phyloP scores from a whole-genome alignment of 306 rosid genomes.

The Luffa aegyptiaca region DNA sequence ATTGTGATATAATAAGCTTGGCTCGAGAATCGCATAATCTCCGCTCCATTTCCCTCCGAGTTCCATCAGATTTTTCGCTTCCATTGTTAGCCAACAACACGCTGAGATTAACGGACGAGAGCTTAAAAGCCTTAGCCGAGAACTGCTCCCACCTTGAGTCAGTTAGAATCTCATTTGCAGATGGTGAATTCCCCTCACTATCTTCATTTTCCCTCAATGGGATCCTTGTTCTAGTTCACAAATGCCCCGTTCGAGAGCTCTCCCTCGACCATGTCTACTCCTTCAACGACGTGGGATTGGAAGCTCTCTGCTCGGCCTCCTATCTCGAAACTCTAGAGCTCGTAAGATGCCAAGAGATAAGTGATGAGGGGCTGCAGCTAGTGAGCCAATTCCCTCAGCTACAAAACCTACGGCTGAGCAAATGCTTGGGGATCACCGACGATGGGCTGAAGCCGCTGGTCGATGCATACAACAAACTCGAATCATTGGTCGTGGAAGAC shows the following conservation, averaged over 20 bases:
- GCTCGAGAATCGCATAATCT: slow-evolving; percentile 56
- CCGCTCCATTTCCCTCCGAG: slow-evolving; percentile 51
- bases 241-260: slow-evolving; percentile 56
- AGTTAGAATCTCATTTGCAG: slow-evolving; percentile 61
- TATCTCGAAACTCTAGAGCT: slow-evolving; percentile 72
- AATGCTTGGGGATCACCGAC: slow-evolving; percentile 79
- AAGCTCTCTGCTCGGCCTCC: slow-evolving; percentile 64
- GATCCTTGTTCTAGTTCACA: slow-evolving; percentile 46
- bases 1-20: slow-evolving; percentile 58
- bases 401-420: slow-evolving; percentile 36
- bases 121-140: slow-evolving; percentile 58
- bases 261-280: slow-evolving; percentile 75
- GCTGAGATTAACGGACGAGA: slow-evolving; percentile 64
- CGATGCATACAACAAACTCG: slow-evolving; percentile 60
- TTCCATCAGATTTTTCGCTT: slow-evolving; percentile 81
- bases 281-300: slow-evolving; percentile 78
- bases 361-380: slow-evolving; percentile 79
- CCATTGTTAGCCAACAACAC: slow-evolving; percentile 52
- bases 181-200: slow-evolving; percentile 81
- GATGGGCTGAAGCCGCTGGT: slow-evolving; percentile 76
- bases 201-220: slow-evolving; percentile 68
- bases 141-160: slow-evolving; percentile 75
- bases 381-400: slow-evolving; percentile 56
- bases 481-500: slow-evolving; percentile 57
- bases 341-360: slow-evolving; percentile 72